Conservation (phyloP, 2,329 filamentous ascomycete genomes). For the Sporothrix dimorphospora region DNA sequence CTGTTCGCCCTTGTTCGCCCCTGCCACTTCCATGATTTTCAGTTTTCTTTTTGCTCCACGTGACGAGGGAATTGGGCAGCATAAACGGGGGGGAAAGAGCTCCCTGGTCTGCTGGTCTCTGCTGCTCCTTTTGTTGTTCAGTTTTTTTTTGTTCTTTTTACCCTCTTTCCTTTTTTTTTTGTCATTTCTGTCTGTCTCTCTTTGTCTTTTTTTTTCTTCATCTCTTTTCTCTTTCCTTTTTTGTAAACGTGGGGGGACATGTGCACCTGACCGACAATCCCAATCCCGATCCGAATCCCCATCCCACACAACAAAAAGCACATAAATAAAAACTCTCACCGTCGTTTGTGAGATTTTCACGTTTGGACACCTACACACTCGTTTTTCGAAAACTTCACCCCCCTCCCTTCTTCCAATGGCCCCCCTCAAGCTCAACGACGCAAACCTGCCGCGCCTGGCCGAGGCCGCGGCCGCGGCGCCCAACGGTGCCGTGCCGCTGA, state of each 20-base stretch:
- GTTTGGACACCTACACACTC: background rate
- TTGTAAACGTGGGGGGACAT: constrained; percentile 13
- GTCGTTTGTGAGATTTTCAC: background rate
- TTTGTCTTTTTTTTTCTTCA: background rate
- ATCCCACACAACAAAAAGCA: background rate
- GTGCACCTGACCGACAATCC: constrained; percentile 19
- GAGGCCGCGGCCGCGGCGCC: constrained; percentile 15
- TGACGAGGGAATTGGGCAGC: constrained; percentile 18
- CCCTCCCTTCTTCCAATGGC: constrained; percentile 20
- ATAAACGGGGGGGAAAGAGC: background rate
- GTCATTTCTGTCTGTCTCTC: background rate
- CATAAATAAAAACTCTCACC: constrained; percentile 7
- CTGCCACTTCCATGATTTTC: constrained; percentile 5
- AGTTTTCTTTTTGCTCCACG: constrained; percentile 5
- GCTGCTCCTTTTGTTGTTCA: background rate
- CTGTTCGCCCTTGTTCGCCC: constrained; percentile 6
- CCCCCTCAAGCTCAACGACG: constrained; percentile 45
- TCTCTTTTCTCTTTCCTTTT: background rate
- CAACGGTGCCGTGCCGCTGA: constrained; percentile 34
- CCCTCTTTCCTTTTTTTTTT: background rate
- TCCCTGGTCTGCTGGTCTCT: background rate
- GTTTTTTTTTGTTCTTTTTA: background rate
- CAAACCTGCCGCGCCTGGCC: constrained; percentile 45
- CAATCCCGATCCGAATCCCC: background rate
- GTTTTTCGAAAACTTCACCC: background rate